Evolutionary conservation across 306 rosid species (phyloP), one percentile per base, ranked within the genome.

Genomic region (Hippophae rhamnoides): DNA sequence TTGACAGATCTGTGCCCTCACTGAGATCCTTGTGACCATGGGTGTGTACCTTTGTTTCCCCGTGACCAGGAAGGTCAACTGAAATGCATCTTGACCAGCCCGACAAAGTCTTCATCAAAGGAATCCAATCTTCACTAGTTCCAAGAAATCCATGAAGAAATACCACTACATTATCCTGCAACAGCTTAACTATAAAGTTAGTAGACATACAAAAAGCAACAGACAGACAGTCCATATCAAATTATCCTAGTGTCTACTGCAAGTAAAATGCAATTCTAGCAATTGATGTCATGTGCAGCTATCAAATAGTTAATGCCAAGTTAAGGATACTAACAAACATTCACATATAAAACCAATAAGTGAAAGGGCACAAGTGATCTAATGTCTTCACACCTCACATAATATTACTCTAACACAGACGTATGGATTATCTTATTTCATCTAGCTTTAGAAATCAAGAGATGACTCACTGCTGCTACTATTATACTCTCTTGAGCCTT

Each of bases 141-240:
- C 98, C 98, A 68, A 90, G 95, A 78, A 85, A 90, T 57, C 98
- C 98, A 67, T 90, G 96, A 72, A 90, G 95, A 81, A 90, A 90
- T 47, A 90, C 65, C 47, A 83, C 41, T 50, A 77, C 74, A 57
- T 79, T 78, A 54, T 83, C 96, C 98, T 90, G 84, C 83, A 83
- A 66, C 71, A 62, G 70, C 57, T 57, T 64, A 67, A 68, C 55
- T 58, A 49, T 47, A 51, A 58, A 69, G 70, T 80, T 60, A 84
- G 78, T 63, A 64, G 5, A 13, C 56, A 55, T 66, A 57, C 43
- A 18, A 45, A 68, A 48, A 60, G 54, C 65, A 63, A 56, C 9
- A 60, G 14, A 45, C 26, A 14, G 54, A 56, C 38, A 53, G 54
- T 52, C 10, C 41, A 51, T 8, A 54, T 45, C 50, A 69, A 69